Evolutionary conservation across 345 rosid genomes (phyloP), one percentile per base, ranked within the genome.

Genomic region (Arabis hirsuta): DNA sequence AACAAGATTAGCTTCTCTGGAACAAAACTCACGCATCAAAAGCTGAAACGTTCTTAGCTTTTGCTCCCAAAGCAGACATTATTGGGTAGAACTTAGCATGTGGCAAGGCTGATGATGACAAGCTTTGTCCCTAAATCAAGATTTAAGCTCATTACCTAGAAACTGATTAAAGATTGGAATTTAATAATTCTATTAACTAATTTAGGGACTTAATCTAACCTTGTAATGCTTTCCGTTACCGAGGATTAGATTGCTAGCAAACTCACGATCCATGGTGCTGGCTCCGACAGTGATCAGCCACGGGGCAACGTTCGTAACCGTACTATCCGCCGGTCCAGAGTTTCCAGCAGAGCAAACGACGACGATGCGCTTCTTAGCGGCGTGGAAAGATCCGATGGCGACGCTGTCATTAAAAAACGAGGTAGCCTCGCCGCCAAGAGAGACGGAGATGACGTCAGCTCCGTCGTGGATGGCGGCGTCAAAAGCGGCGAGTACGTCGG

Each of bases 261-360:
- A 91, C 60, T 87, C 96, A 16, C 97, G 84, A 12, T 91, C 99
- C 81, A 74, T 89, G 12, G 97, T 87, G 67, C 96, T 95, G 3
- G 99, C 97, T 6, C 85, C 97, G 3, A 95, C 97, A 0, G 96
- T 95, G 54, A 95, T 87, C 83, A 72, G 82, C 99, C 99, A 90
- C 0, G 96, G 98, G 1, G 97, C 90, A 2, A 85, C 56, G 72
- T 90, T 95, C 8, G 87, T 9, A 20, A 84, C 96, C 10, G 93
- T 84, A 14, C 74, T 78, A 27, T 81, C 93, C 6, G 16, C 65
- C 8, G 99, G 97, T 24, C 97, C 99, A 4, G 90, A 81, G 74
- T 95, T 95, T 0, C 97, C 97, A 3, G 90, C 96, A 0, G 95
- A 90, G 73, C 84, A 82, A 29, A 88, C 78, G 8, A 92, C 97